These are phyloP conservation scores for Serendipita vermifera DNA, from an alignment of 768 basidiomycete species.

Conservation along the genomic window DNA sequence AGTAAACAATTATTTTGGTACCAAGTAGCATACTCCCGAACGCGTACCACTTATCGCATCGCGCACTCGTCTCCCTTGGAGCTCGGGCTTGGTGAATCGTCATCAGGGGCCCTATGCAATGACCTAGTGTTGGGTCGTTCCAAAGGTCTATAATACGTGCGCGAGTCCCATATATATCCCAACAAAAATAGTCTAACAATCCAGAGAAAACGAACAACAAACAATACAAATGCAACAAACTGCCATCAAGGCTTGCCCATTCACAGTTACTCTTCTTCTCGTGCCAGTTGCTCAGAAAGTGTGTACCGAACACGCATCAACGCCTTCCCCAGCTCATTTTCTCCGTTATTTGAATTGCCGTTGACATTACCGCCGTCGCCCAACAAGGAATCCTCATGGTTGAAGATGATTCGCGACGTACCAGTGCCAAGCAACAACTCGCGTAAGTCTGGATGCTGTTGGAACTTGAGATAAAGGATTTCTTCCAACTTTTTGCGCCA, in stretches of 20 bases:
- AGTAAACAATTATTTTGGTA: no score
- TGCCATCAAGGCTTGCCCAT: background rate
- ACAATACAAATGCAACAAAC: background rate
- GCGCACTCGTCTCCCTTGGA: no score
- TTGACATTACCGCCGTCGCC: conserved; percentile 2
- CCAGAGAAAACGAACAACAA: background rate
- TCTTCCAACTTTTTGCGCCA: conserved; percentile 1
- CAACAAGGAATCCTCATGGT: background rate
- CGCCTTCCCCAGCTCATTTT: background rate
- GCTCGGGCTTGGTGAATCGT: no score
- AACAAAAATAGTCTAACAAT: background rate
- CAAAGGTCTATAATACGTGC: no score
- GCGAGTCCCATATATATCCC: background rate
- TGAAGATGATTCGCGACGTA: background rate
- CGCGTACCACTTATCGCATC: no score
- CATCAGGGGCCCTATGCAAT: no score
- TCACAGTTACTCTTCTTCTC: background rate
- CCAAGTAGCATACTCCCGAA: no score
- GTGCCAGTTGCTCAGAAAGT: background rate
- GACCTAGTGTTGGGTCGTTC: no score
- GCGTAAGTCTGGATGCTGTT: background rate
- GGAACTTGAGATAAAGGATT: background rate
- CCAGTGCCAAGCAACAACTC: background rate
- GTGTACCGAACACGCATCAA: conserved; percentile 3
- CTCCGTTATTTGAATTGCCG: background rate